phyloP scores from a whole-genome alignment of 768 basidiomycete genomes.

The Mycena belliarum region DNA sequence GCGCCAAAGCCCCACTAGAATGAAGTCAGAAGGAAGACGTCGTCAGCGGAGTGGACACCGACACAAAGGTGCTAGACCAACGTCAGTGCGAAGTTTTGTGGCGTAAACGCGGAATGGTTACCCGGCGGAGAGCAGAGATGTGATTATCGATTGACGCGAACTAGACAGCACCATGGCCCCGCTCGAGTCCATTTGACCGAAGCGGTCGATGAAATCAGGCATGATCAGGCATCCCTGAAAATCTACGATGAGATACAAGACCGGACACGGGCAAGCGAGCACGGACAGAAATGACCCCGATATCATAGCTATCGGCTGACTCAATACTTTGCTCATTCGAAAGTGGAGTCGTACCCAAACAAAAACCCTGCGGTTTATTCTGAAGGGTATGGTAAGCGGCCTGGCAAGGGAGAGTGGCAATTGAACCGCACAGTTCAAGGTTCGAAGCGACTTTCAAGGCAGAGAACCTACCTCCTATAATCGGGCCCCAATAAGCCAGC shows the following conservation, averaged over 20 bases:
- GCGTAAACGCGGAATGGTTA: slow-evolving; percentile 21
- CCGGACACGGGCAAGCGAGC: not conserved
- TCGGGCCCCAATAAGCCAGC: not conserved
- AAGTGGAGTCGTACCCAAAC: slow-evolving; percentile 47
- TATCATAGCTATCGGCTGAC: slow-evolving; percentile 46
- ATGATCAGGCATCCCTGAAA: slow-evolving; percentile 74
- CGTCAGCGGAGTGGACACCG: slow-evolving; percentile 20
- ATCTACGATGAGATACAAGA: not conserved
- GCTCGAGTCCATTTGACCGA: slow-evolving; percentile 51
- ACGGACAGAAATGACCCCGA: slow-evolving; percentile 72
- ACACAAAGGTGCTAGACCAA: slow-evolving; percentile 52
- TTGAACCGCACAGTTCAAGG: slow-evolving; percentile 10
- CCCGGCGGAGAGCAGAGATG: slow-evolving; percentile 78
- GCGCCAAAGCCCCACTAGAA: slow-evolving; percentile 59
- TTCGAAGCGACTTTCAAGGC: not conserved
- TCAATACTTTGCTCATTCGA: not conserved
- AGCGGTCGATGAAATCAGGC: slow-evolving; percentile 72
- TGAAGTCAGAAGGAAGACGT: slow-evolving; percentile 2
- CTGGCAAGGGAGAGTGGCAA: not conserved
- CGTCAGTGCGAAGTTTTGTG: not conserved
- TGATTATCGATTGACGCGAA: slow-evolving; percentile 74
- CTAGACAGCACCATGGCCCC: slow-evolving; percentile 56
- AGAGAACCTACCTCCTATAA: slow-evolving; percentile 29
- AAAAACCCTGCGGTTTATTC: slow-evolving; percentile 48
- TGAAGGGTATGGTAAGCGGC: not conserved